These are phyloP conservation scores for Vickermania ingenoplastis DNA, from an alignment of 208 protist species.

Conservation along the genomic window DNA sequence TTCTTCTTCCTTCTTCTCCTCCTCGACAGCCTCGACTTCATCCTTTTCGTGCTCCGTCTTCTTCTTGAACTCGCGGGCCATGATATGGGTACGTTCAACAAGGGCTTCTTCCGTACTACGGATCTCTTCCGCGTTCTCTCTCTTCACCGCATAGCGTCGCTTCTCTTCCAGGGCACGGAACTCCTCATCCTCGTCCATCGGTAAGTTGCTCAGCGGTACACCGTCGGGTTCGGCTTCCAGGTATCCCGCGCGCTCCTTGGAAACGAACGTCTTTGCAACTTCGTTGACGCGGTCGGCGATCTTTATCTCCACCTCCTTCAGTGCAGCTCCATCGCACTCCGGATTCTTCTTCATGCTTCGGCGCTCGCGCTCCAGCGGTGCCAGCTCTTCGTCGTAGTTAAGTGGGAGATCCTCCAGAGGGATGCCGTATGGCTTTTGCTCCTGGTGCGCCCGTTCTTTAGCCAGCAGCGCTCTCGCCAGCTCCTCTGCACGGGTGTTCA, in stretches of 20 bases:
- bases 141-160: conserved; percentile 10
- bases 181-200: conserved; percentile 43
- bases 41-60: conserved; percentile 46
- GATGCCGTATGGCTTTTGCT: conserved; percentile 63
- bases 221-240: conserved; percentile 47
- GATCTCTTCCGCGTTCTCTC: conserved; percentile 36
- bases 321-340: background rate
- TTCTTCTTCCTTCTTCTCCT: conserved; percentile 24
- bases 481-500: conserved; percentile 53
- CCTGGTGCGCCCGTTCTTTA: conserved; percentile 56
- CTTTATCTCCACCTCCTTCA: conserved; percentile 42
- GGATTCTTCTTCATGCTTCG: conserved; percentile 64
- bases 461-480: conserved; percentile 50
- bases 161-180: conserved; percentile 55
- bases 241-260: conserved; percentile 41
- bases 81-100: background rate
- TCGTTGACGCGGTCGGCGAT: conserved; percentile 62
- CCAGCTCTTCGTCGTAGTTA: conserved; percentile 54
- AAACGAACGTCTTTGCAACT: conserved; percentile 50
- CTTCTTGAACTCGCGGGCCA: conserved; percentile 25
- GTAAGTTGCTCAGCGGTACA: conserved; percentile 38
- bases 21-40: conserved; percentile 43
- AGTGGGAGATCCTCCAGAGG: conserved; percentile 54
- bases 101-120: background rate
- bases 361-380: conserved; percentile 53